phyloP scores from a whole-genome alignment of 345 rosid genomes.

The Ceriops zippeliana region DNA sequence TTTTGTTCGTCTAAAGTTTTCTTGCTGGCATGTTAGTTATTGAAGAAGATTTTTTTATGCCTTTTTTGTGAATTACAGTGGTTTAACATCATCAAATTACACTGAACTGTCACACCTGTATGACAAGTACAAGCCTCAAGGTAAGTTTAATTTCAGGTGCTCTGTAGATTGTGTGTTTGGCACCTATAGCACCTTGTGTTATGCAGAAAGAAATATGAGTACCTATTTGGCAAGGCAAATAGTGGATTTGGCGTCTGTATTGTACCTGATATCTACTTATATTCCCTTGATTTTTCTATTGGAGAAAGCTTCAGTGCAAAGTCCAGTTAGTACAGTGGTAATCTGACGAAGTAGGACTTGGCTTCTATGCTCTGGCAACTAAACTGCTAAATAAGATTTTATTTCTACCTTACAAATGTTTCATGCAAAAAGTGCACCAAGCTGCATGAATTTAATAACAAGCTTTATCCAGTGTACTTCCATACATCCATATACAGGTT shows the following conservation, averaged over 20 bases:
- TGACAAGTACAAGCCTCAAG: slow-evolving; percentile 32
- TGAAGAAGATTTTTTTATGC: background rate
- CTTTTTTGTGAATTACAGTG: slow-evolving; percentile 6
- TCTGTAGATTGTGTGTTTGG: background rate
- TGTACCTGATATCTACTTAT: background rate
- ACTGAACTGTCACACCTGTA: slow-evolving; percentile 27
- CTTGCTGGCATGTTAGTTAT: background rate
- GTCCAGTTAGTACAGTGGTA: too few species aligned
- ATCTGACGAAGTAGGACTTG: too few species aligned
- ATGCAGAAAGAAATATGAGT: background rate
- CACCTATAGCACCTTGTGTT: background rate
- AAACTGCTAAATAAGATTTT: too few species aligned
- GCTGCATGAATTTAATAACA: too few species aligned
- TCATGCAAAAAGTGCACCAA: too few species aligned
- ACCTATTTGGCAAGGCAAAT: background rate
- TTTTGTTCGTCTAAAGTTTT: background rate
- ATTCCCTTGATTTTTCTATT: background rate
- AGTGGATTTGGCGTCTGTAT: background rate
- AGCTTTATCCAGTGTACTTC: background rate
- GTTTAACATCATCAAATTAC: slow-evolving; percentile 32
- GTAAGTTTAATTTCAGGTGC: slow-evolving; percentile 10
- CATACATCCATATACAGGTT: background rate
- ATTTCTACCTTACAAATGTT: too few species aligned
- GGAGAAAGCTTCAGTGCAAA: too few species aligned
- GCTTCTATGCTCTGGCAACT: too few species aligned